phyloP scores from a whole-genome alignment of 768 basidiomycete genomes.

The Pholiota microspora region DNA sequence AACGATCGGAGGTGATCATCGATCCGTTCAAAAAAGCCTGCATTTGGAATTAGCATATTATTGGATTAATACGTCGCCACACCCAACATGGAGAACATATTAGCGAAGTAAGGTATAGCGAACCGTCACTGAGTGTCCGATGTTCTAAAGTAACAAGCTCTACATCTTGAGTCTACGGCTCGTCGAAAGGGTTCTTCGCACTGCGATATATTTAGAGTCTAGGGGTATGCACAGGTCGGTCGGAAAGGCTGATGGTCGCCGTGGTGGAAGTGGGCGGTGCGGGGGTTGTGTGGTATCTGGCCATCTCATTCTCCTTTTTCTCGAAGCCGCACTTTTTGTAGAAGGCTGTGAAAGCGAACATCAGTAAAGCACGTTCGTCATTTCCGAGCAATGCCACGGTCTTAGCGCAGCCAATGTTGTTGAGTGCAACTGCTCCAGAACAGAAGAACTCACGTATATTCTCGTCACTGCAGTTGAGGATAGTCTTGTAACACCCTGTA shows the following conservation, averaged over 20 bases:
- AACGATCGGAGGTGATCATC: no score
- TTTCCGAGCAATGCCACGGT: neutral
- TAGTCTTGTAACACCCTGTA: slow-evolving; percentile 91
- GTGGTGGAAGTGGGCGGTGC: slow-evolving; percentile 6
- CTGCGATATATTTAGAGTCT: slow-evolving; percentile 11
- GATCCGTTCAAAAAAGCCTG: no score
- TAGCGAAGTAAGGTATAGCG: neutral
- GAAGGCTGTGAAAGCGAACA: slow-evolving; percentile 59
- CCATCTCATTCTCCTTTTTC: slow-evolving; percentile 96
- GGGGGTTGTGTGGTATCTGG: slow-evolving; percentile 30
- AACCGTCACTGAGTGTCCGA: neutral
- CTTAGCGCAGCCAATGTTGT: neutral
- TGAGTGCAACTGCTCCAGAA: no score
- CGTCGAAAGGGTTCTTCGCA: neutral
- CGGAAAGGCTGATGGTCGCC: slow-evolving; percentile 3
- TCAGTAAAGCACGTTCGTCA: neutral
- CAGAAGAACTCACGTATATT: slow-evolving; percentile 78
- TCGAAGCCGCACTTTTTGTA: slow-evolving; percentile 94
- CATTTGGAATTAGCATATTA: no score
- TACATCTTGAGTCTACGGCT: neutral
- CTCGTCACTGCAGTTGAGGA: slow-evolving; percentile 87
- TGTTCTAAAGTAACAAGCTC: neutral
- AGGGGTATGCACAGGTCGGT: slow-evolving; percentile 16
- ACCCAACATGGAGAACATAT: no score
- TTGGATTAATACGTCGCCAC: no score